Conservation (phyloP, 306 rosid species). For the Cucurbita argyrosperma region DNA sequence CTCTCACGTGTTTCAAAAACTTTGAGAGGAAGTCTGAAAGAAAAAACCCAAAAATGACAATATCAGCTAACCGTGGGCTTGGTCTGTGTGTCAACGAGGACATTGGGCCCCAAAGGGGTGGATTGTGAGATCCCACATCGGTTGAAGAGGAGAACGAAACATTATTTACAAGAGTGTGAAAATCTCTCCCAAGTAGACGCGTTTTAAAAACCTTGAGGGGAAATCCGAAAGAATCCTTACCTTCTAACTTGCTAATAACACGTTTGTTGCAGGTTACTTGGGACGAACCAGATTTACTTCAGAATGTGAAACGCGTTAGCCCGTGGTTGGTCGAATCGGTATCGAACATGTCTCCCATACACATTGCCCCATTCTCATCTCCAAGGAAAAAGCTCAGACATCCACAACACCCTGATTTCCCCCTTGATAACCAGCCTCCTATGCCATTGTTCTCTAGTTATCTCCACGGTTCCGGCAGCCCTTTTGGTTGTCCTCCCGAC, state of each 20-base stretch:
- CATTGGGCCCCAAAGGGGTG: too few species aligned
- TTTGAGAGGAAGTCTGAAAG: too few species aligned
- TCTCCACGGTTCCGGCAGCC: constrained; percentile 44
- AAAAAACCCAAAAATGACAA: too few species aligned
- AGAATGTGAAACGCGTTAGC: constrained; percentile 77
- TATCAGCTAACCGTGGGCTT: too few species aligned
- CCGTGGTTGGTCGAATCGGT: constrained; percentile 91
- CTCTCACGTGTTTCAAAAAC: too few species aligned
- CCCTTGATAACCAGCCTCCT: constrained; percentile 42
- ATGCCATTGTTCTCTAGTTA: constrained; percentile 39
- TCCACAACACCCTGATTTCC: constrained; percentile 52
- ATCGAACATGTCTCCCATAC: constrained; percentile 55
- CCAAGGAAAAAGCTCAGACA: constrained; percentile 68
- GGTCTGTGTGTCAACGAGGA: too few species aligned
- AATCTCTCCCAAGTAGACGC: too few species aligned
- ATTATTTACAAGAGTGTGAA: too few species aligned
- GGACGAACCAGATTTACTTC: constrained; percentile 92
- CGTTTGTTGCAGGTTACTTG: constrained; percentile 53
- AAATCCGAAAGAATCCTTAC: not conserved
- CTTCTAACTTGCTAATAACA: not conserved
- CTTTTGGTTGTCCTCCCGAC: constrained; percentile 52
- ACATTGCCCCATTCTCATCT: constrained; percentile 66
- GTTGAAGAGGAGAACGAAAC: too few species aligned
- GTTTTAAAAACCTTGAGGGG: too few species aligned
- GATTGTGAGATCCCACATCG: too few species aligned